These are phyloP conservation scores for Chaetomium globosum DNA, from an alignment of 2,329 filamentous ascomycete species.

Conservation along the genomic window DNA sequence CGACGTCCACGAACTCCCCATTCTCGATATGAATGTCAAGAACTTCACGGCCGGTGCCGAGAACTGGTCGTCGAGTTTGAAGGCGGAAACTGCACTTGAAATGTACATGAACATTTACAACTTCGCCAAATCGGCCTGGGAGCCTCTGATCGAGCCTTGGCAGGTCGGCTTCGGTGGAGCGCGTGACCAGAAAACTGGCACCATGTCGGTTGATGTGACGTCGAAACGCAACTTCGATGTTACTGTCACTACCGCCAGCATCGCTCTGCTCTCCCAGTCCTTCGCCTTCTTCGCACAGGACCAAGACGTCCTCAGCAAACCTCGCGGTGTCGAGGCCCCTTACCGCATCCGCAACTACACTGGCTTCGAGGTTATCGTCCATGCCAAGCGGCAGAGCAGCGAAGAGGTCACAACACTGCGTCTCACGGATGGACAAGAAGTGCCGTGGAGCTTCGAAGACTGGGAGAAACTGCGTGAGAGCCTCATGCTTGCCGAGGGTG, in stretches of 20 bases:
- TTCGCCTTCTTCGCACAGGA: slow-evolving; percentile 85
- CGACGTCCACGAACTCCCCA: slow-evolving; percentile 90
- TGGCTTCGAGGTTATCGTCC: slow-evolving; percentile 84
- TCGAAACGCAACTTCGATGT: slow-evolving; percentile 91
- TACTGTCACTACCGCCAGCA: slow-evolving; percentile 89
- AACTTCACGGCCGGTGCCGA: slow-evolving; percentile 80
- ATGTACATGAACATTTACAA: slow-evolving; percentile 98
- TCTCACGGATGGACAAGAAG: slow-evolving; percentile 84
- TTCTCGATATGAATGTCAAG: slow-evolving; percentile 91
- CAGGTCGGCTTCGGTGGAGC: slow-evolving; percentile 87
- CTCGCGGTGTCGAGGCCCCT: slow-evolving; percentile 85
- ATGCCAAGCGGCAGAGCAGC: slow-evolving; percentile 69
- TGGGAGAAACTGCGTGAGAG: slow-evolving; percentile 96
- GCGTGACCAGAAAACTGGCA: slow-evolving; percentile 72
- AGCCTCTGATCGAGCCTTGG: slow-evolving; percentile 95
- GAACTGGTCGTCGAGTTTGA: slow-evolving; percentile 88
- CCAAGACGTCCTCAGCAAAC: slow-evolving; percentile 90
- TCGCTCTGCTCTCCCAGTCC: slow-evolving; percentile 89
- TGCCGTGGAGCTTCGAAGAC: slow-evolving; percentile 95
- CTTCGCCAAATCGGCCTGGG: slow-evolving; percentile 98
- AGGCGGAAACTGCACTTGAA: slow-evolving; percentile 85
- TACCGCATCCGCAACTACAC: slow-evolving; percentile 96
- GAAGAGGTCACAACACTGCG: slow-evolving; percentile 74
- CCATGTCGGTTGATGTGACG: slow-evolving; percentile 79
- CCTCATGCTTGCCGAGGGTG: slow-evolving; percentile 80